Percentiles rank a stretch among this genome's conserved stretches.
Evolutionary conservation across 225 moss, liverwort and hornwort species (phyloP).

Genomic region (Sphagnum contortum): DNA sequence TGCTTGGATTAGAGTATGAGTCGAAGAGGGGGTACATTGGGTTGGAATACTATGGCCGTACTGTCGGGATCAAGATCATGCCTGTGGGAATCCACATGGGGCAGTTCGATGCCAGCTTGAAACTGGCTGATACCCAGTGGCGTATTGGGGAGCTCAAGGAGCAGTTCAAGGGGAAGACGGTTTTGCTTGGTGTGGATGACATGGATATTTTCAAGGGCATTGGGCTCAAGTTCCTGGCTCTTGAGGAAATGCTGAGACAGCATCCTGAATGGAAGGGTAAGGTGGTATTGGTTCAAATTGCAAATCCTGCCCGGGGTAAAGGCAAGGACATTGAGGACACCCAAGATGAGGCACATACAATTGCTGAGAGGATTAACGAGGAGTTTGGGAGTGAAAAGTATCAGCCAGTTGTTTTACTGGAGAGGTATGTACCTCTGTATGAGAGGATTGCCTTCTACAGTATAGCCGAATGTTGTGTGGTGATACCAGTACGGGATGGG

Average conservation of each 20-base stretch:
- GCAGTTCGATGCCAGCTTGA: constrained; percentile 63
- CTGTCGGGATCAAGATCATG: constrained; percentile 96
- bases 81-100: constrained; percentile 87
- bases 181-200: constrained; percentile 92
- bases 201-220: constrained; percentile 99
- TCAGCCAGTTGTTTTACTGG: constrained; percentile 71
- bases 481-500: constrained; percentile 91
- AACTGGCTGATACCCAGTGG: constrained; percentile 56
- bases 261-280: constrained; percentile 72
- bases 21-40: constrained; percentile 97
- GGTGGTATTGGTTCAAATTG: constrained; percentile 88
- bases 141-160: constrained; percentile 61
- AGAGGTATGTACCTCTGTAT: constrained; percentile 48
- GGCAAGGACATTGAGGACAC: constrained; percentile 90
- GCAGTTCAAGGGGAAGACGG: constrained; percentile 70
- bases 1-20: constrained; percentile 92
- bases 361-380: constrained; percentile 65
- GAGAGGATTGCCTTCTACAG: constrained; percentile 93
- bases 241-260: constrained; percentile 83
- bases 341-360: constrained; percentile 56
- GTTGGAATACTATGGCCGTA: constrained; percentile 91
- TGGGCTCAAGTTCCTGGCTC: constrained; percentile 87
- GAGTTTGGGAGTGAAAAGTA: constrained; percentile 65
- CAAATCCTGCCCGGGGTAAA: constrained; percentile 78
- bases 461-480: constrained; percentile 92